Conservation (phyloP, 352 stramenopile species). For the Globisporangium nunn region DNA sequence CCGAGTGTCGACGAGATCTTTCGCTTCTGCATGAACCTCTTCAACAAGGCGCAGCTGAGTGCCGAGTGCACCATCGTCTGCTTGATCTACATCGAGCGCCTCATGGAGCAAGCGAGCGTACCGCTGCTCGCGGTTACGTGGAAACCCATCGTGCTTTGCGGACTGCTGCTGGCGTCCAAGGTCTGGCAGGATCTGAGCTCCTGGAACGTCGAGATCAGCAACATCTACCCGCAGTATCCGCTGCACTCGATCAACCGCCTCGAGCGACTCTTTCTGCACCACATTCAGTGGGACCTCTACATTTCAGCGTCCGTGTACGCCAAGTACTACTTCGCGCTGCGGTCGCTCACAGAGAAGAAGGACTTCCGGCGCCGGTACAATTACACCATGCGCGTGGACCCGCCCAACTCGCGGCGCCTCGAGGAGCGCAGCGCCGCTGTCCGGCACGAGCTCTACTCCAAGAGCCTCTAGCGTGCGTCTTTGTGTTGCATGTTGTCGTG, state of each 20-base stretch:
- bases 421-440: conserved; percentile 81
- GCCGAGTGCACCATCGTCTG: conserved; percentile 98
- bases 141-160: conserved; percentile 97
- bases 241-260: conserved; percentile 96
- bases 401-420: conserved; percentile 80
- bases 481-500: background rate
- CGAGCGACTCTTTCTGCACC: conserved; percentile 94
- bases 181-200: conserved; percentile 98
- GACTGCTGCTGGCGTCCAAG: conserved; percentile 96
- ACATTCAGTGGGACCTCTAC: conserved; percentile 98
- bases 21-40: conserved; percentile 91
- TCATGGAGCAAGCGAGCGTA: conserved; percentile 97
- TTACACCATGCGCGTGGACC: conserved; percentile 83
- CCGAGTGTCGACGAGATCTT: conserved; percentile 91
- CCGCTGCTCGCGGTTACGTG: conserved; percentile 93
- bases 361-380: conserved; percentile 89
- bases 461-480: conserved; percentile 45
- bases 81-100: conserved; percentile 98
- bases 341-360: conserved; percentile 88
- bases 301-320: conserved; percentile 93
- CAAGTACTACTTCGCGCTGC: conserved; percentile 99
- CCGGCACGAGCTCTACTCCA: conserved; percentile 78
- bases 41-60: conserved; percentile 94
- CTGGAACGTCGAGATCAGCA: conserved; percentile 98
- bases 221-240: conserved; percentile 97